Conservation (phyloP, 1,284 basidiomycete genomes). For the Cryptococcus sp. region DNA sequence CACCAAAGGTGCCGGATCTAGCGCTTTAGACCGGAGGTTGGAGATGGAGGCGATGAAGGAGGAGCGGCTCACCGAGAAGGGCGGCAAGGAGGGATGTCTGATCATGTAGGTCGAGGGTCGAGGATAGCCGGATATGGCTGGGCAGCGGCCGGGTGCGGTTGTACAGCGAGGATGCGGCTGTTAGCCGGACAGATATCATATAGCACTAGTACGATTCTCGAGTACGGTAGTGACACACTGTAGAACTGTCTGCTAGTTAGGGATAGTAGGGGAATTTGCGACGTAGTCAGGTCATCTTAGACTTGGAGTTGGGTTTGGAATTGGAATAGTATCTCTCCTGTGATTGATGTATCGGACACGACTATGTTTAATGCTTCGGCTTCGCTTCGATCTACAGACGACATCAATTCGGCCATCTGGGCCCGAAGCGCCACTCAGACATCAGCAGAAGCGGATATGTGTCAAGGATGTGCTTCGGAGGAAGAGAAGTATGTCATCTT, state of each 20-base stretch:
- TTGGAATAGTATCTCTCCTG: too few relatives aligned
- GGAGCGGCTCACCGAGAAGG: constrained; percentile 43
- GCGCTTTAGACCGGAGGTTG: constrained; percentile 44
- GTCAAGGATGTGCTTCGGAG: too few relatives aligned
- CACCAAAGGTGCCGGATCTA: constrained; percentile 43
- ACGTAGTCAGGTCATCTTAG: too few relatives aligned
- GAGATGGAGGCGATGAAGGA: constrained; percentile 50
- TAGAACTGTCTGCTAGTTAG: background rate
- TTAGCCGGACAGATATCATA: background rate
- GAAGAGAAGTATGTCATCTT: too few relatives aligned
- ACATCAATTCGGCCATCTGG: too few relatives aligned
- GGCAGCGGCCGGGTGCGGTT: background rate
- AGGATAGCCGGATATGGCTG: background rate
- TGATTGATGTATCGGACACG: too few relatives aligned
- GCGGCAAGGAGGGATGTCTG: constrained; percentile 67
- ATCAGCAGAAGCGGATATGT: too few relatives aligned
- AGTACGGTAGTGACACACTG: background rate
- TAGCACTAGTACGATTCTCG: too few relatives aligned
- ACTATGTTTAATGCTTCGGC: too few relatives aligned
- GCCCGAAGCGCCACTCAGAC: too few relatives aligned
- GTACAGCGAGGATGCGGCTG: background rate
- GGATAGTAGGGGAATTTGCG: background rate
- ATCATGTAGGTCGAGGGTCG: constrained; percentile 64
- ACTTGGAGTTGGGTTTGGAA: too few relatives aligned
- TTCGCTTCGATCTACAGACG: too few relatives aligned